Evolutionary conservation across 805 yeast species (phyloP).

Genomic region (Yamadazyma akitaensis): DNA sequence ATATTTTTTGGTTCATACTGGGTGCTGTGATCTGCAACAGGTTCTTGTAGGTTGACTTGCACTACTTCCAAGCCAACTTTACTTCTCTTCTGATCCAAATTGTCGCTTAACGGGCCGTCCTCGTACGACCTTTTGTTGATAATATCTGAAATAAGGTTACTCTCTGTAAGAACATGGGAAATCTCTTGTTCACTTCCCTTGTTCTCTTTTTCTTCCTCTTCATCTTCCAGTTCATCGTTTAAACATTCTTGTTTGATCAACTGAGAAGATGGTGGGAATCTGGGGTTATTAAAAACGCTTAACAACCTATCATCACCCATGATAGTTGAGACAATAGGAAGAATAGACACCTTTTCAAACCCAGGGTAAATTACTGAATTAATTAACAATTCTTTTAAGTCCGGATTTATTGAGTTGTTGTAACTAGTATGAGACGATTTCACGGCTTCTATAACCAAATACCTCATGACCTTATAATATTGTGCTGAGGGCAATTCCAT

Average conservation of each 20-base stretch:
- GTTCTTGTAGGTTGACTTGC: neutral
- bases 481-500: conserved; percentile 59
- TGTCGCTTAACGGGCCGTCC: neutral
- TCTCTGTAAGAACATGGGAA: neutral
- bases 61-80: conserved; percentile 9
- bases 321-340: conserved; percentile 65
- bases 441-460: conserved; percentile 34
- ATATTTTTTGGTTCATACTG: conserved; percentile 1
- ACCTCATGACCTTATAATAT: conserved; percentile 51
- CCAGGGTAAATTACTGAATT: conserved; percentile 69
- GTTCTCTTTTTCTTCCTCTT: conserved; percentile 14
- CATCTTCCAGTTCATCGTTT: conserved; percentile 29
- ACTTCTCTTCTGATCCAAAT: conserved; percentile 27
- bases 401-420: conserved; percentile 22
- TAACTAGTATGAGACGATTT: conserved; percentile 20
- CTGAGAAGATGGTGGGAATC: conserved; percentile 56
- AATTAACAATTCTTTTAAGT: conserved; percentile 40
- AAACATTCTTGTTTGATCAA: conserved; percentile 30
- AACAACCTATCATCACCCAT: conserved; percentile 49
- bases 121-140: conserved; percentile 23
- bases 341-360: conserved; percentile 55
- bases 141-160: conserved; percentile 2
- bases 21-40: too few relatives aligned
- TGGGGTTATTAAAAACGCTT: conserved; percentile 67
- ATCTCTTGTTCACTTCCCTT: conserved; percentile 16